These are phyloP conservation scores for Royoungia palumana DNA, from an alignment of 768 basidiomycete genomes.

Conservation along the genomic window DNA sequence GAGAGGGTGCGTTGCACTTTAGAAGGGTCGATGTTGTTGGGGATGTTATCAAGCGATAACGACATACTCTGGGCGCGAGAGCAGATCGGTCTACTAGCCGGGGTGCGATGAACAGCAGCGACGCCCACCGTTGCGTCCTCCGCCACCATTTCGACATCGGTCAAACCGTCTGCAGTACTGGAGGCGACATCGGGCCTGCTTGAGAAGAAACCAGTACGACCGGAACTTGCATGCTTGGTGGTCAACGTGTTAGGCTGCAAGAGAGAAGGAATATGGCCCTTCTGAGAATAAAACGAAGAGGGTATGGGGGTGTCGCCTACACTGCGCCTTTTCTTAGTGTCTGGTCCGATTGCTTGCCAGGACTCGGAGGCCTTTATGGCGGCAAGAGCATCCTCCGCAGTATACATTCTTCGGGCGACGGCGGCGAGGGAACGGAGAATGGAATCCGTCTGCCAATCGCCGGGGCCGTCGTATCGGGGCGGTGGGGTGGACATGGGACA, in stretches of 20 bases:
- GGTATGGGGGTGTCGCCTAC: conserved; percentile 38
- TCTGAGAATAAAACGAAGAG: conserved; percentile 27
- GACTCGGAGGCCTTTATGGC: conserved; percentile 39
- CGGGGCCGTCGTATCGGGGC: conserved; percentile 53
- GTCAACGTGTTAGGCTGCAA: conserved; percentile 26
- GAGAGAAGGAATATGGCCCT: conserved; percentile 10
- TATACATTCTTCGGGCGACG: conserved; percentile 52
- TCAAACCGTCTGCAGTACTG: conserved; percentile 8
- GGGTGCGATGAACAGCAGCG: conserved; percentile 21
- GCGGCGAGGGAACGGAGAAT: conserved; percentile 51
- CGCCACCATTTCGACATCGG: conserved; percentile 30
- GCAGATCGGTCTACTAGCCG: conserved; percentile 23
- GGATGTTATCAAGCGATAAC: conserved; percentile 52
- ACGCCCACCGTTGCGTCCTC: conserved; percentile 26
- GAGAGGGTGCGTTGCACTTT: conserved; percentile 31
- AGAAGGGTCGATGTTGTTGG: conserved; percentile 36
- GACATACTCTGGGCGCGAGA: conserved; percentile 40
- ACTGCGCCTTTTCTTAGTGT: conserved; percentile 45
- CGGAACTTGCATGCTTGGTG: conserved; percentile 11
- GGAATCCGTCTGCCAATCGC: conserved; percentile 56
- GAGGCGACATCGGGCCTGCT: conserved; percentile 20
- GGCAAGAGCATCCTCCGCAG: conserved; percentile 47
- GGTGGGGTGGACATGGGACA: conserved; percentile 48
- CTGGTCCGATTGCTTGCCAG: conserved; percentile 35
- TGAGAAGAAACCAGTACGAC: conserved; percentile 23